Base-by-base conservation (phyloP, 768 basidiomycete species). In the Grammothele lineata region DNA sequence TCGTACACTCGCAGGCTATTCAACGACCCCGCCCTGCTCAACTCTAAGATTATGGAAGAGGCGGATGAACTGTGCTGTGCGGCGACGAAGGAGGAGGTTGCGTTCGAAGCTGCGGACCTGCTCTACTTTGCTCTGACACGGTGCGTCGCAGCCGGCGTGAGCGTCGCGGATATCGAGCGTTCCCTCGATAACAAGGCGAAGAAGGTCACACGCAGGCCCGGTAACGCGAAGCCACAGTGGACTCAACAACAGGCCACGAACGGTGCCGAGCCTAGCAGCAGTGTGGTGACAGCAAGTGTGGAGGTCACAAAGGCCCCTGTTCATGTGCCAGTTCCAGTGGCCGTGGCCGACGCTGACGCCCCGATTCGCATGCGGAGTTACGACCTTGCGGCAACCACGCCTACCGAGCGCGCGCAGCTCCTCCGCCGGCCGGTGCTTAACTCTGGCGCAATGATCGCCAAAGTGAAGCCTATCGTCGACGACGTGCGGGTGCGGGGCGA, bases 41-140 rank as follows among this genome's bases (percentile, higher is more conserved):
- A 75, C 37, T 85, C 92, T 42, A 99, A 99, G 73, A 92, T 99
- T 54, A 91, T 88, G 83, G 96, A 99, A 66, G 96, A 99, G 64
- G 96, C 96, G 0, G 90, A 95, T 57, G 96, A 99, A 65, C 77
- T 99, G n/a, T 95, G 92, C 62, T 74, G 75, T 15, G 91, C 91
- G 19, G 71, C 80, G 56, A 79, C 80, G 1, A 79, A 78, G 60
- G 82, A 87, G 39, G 90, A 97, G 24, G 71, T 96, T 14, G 88
- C 93, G 1, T 95, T 94, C 51, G 96, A 99, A 66, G 90, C 93
- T 6, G 95, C 94, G 1, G 96, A 99, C 68, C 72, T 99, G 19
- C 59, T 95, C 34, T 99, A 98, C 70, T 99, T 99, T 62, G 80
- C 87, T 1, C 67, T 99, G 57, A 80, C 88, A 18, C 83, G 85